A percentile compares a stretch with the other conserved stretches of the same genome.
These are phyloP conservation scores for Endogone sp. DNA, from an alignment of 192 early-diverging fungal genomes.

Conservation along the genomic window DNA sequence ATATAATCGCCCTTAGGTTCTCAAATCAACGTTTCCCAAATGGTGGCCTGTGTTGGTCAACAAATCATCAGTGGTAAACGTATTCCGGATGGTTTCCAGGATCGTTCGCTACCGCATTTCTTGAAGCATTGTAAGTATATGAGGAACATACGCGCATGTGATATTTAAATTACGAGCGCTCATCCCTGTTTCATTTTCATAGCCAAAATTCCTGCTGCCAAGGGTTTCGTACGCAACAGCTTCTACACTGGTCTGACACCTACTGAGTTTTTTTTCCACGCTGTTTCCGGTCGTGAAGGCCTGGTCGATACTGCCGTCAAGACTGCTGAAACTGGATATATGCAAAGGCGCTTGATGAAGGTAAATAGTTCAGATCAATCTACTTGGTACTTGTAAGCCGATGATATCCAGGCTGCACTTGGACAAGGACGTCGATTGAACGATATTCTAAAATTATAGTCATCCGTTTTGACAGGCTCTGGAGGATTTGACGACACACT, in stretches of 20 bases:
- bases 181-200: constrained; percentile 16
- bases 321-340: constrained; percentile 99
- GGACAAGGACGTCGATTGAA: constrained; percentile 9
- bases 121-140: constrained; percentile 69
- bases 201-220: constrained; percentile 87
- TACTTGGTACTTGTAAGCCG: neutral
- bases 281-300: constrained; percentile 98
- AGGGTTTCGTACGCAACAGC: constrained; percentile 96
- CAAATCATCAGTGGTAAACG: constrained; percentile 97
- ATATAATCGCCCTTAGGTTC: constrained; percentile 66
- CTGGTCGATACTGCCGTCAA: constrained; percentile 99
- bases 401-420: too few relatives aligned
- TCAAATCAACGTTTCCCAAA: constrained; percentile 97
- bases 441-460: constrained; percentile 10
- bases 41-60: constrained; percentile 99
- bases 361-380: constrained; percentile 19
- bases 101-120: constrained; percentile 96
- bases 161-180: too few relatives aligned
- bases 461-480: constrained; percentile 55
- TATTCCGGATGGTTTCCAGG: constrained; percentile 95
- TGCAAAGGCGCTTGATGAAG: constrained; percentile 96
- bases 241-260: constrained; percentile 96
- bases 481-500: constrained; percentile 93
- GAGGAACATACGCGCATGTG: neutral
- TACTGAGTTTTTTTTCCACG: constrained; percentile 98